Evolutionary conservation across 768 basidiomycete species (phyloP), one percentile per base, ranked within the genome.

Genomic region (Russula olivacea): DNA sequence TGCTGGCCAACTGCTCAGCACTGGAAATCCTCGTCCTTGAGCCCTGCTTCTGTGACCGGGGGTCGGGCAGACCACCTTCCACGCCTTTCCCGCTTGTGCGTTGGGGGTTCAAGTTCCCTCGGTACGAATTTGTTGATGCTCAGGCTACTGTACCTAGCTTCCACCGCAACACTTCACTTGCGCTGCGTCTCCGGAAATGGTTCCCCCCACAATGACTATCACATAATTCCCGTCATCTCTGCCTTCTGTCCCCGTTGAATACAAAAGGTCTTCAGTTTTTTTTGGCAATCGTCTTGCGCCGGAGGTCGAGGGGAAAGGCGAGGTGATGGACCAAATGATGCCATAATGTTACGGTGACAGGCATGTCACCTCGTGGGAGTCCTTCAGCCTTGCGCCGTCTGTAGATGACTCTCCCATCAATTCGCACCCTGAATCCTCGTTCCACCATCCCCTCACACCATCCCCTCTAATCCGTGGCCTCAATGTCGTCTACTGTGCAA

Each of bases 11-110:
- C 51, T 48, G 43, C 28, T 45, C 62, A 8, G 36, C 12, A 19
- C 48, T 63, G 56, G 45, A 63, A 34, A 23, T 17, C 7, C 57
- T 58, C 41, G 45, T 25, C 17, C 52, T 63, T 7, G 52, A 55
- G 6, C 34, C 1, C 28, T 63, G 62, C 47, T 48, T 63, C 23
- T 1, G 25, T 21, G 14, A 15, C 7, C 57, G 9, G 3, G 5
- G 36, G 8, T 17, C 56, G 38, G 41, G 30, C 25, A 21, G 38
- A 59, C 25, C 36, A n/a, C 47, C 62, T 63, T 41, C 57, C 62
- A 15, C 41, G 6, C 7, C 62, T 63, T 59, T 48, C 56, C 11
- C 36, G 45, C 4, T 25, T 63, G 14, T 41, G 34, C 34, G 23
- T 59, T 23, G n/a, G 28, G 3, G 62, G 51, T 2, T 40, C 57